phyloP scores from a whole-genome alignment of 2,329 filamentous ascomycete genomes.

The Elsinoe batatas region DNA sequence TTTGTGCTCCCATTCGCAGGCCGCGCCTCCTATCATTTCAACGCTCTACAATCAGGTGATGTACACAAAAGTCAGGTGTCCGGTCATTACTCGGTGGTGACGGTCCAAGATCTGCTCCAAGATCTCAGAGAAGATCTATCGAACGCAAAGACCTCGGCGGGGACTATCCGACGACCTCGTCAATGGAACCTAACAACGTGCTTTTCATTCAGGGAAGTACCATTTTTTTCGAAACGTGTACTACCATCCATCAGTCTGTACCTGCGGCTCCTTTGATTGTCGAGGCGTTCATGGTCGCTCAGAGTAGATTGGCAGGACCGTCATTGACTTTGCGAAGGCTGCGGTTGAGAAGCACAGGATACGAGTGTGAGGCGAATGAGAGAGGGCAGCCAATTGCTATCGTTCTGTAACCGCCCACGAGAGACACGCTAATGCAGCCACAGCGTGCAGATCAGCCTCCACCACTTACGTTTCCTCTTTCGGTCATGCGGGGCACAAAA shows the following conservation, averaged over 20 bases:
- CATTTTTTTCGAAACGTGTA: background rate
- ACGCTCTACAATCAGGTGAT: background rate
- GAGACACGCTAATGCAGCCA: slow-evolving; percentile 9
- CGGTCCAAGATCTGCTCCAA: slow-evolving; percentile 9
- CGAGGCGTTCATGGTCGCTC: slow-evolving; percentile 1
- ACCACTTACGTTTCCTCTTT: slow-evolving; percentile 7
- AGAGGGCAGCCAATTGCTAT: slow-evolving; percentile 1
- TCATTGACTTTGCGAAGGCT: background rate
- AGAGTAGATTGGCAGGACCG: background rate
- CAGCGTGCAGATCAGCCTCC: background rate
- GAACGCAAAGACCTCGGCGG: background rate
- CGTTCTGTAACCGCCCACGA: background rate
- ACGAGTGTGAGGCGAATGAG: background rate
- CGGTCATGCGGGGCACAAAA: background rate
- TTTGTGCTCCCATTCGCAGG: slow-evolving; percentile 22
- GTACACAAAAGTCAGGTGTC: slow-evolving; percentile 3
- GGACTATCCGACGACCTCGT: background rate
- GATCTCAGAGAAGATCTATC: slow-evolving; percentile 12
- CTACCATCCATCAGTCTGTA: background rate
- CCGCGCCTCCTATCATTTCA: slow-evolving; percentile 10
- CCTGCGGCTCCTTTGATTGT: slow-evolving; percentile 1
- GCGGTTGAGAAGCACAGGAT: background rate
- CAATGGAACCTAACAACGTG: background rate
- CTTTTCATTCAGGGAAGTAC: background rate
- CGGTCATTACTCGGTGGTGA: slow-evolving; percentile 1